Conservation (phyloP, 2,329 filamentous ascomycete species). For the Penicillium janthinellum region DNA sequence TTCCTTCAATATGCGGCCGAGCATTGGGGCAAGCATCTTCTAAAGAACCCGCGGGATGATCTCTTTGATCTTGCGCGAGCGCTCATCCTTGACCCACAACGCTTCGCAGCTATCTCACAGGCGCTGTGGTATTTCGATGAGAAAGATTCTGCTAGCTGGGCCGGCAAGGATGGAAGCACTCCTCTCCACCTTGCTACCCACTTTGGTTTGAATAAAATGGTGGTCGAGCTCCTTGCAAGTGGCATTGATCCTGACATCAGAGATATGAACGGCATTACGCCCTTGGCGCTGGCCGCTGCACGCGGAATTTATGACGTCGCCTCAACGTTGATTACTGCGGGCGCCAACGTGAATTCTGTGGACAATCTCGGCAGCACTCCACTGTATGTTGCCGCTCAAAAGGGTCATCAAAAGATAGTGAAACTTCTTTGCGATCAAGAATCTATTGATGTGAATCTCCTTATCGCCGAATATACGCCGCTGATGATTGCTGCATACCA, state of each 20-base stretch:
- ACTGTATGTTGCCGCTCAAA: neutral
- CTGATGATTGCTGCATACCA: constrained; percentile 1
- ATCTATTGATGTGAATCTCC: neutral
- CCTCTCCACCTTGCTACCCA: constrained; percentile 3
- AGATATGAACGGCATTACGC: constrained; percentile 3
- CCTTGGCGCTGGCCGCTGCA: neutral
- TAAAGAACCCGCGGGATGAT: neutral
- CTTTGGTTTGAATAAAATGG: constrained; percentile 5
- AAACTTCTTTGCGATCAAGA: neutral
- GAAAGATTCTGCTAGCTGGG: constrained; percentile 4
- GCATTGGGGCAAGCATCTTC: constrained; percentile 7
- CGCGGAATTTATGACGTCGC: neutral
- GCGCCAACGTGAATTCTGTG: constrained; percentile 3
- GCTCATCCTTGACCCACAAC: neutral
- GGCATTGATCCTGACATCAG: neutral
- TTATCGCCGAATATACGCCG: neutral
- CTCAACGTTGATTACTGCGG: neutral
- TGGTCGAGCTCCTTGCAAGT: neutral
- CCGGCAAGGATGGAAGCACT: constrained; percentile 5
- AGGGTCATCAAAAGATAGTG: neutral
- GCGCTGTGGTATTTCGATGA: constrained; percentile 7
- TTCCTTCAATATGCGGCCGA: constrained; percentile 1
- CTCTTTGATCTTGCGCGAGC: neutral
- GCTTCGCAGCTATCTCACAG: constrained; percentile 1
- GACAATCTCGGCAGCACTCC: constrained; percentile 1